Evolutionary conservation across 768 basidiomycete species (phyloP).

Genomic region (Boletus edulis): DNA sequence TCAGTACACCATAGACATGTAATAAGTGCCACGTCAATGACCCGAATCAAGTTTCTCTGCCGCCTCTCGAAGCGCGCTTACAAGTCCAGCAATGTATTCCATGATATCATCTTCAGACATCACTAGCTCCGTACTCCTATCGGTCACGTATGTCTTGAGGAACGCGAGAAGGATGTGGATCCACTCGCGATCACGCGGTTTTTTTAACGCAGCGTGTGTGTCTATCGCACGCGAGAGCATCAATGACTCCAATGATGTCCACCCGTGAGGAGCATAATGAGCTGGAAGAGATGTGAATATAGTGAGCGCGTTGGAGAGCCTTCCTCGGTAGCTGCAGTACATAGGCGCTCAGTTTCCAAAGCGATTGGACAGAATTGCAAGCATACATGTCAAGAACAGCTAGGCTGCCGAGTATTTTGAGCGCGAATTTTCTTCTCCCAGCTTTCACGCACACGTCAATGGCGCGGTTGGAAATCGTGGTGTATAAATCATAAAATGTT

Average conservation of each 20-base stretch:
- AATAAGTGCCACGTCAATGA: conserved; percentile 26
- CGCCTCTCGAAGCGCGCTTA: conserved; percentile 46
- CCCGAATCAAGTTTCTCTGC: conserved; percentile 55
- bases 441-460: conserved; percentile 83
- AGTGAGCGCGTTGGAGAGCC: conserved; percentile 57
- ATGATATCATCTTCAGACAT: conserved; percentile 49
- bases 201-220: conserved; percentile 56
- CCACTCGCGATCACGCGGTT: conserved; percentile 74
- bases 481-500: conserved; percentile 77
- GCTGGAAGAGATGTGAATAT: conserved; percentile 81
- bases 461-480: conserved; percentile 70
- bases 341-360: conserved; percentile 8
- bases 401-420: conserved; percentile 80
- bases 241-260: conserved; percentile 76
- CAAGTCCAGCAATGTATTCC: conserved; percentile 51
- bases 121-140: conserved; percentile 50
- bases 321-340: conserved; percentile 59
- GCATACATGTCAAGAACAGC: conserved; percentile 89
- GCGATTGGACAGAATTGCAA: background rate
- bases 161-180: conserved; percentile 74
- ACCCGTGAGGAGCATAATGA: conserved; percentile 79
- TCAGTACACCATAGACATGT: conserved; percentile 9
- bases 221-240: conserved; percentile 76
- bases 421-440: conserved; percentile 81
- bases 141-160: conserved; percentile 64